phyloP scores from a whole-genome alignment of 805 yeast genomes.

The Sungouiella blattae region DNA sequence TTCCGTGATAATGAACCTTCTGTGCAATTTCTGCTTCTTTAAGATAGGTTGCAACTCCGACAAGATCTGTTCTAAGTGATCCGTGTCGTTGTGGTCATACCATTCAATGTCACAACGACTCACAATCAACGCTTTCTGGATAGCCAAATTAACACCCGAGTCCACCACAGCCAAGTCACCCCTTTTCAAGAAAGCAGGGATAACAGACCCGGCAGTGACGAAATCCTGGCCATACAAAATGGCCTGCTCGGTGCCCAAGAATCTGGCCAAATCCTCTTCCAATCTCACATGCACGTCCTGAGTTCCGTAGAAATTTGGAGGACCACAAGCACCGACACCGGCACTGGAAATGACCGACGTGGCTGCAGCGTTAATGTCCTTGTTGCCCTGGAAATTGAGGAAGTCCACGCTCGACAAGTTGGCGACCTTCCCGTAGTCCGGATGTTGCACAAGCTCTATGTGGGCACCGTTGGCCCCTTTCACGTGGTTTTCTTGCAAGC shows the following conservation, averaged over 20 bases:
- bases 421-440: constrained; percentile 35
- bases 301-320: constrained; percentile 95
- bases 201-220: constrained; percentile 78
- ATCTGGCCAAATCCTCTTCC: constrained; percentile 71
- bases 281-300: constrained; percentile 84
- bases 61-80: constrained; percentile 69
- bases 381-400: constrained; percentile 54
- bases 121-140: constrained; percentile 85
- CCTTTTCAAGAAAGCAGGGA: constrained; percentile 91
- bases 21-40: constrained; percentile 67
- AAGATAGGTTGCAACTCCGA: constrained; percentile 57
- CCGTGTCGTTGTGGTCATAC: constrained; percentile 86
- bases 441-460: constrained; percentile 25
- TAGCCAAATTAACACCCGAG: constrained; percentile 64
- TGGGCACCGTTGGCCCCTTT: constrained; percentile 50
- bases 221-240: constrained; percentile 93
- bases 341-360: constrained; percentile 55
- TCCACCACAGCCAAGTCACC: constrained; percentile 93
- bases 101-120: constrained; percentile 83
- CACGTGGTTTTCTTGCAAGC: constrained; percentile 57
- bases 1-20: constrained; percentile 87
- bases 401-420: constrained; percentile 75
- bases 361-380: constrained; percentile 49
- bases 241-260: constrained; percentile 72
- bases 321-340: constrained; percentile 99